Evolutionary conservation across 805 yeast species (phyloP).

Genomic region (Ogataea trehaloabstinens): DNA sequence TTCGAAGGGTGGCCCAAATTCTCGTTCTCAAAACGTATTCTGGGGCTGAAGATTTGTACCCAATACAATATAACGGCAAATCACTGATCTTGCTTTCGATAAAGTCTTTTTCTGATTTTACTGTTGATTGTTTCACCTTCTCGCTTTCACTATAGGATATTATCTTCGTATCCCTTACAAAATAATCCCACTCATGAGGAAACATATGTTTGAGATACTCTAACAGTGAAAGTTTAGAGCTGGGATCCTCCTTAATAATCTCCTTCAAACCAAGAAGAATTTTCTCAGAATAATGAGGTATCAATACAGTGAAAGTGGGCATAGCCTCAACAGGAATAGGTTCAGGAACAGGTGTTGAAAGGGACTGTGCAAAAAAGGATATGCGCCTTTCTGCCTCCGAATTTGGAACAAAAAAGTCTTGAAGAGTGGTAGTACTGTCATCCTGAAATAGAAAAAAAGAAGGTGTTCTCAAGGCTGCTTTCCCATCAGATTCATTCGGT

Average conservation of each 20-base stretch:
- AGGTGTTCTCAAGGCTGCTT: conserved; percentile 37
- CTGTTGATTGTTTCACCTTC: conserved; percentile 26
- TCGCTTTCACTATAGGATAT: conserved; percentile 56
- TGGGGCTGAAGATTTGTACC: conserved; percentile 66
- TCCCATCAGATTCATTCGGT: conserved; percentile 48
- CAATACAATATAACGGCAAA: conserved; percentile 68
- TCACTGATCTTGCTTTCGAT: conserved; percentile 50
- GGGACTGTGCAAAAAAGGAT: conserved; percentile 52
- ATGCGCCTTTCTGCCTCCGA: conserved; percentile 53
- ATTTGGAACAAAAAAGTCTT: conserved; percentile 41
- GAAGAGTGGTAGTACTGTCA: conserved; percentile 38
- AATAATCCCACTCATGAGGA: conserved; percentile 76
- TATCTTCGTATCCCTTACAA: conserved; percentile 72
- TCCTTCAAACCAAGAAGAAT: conserved; percentile 44
- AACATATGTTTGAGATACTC: conserved; percentile 76
- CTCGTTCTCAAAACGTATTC: conserved; percentile 69
- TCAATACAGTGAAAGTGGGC: conserved; percentile 50
- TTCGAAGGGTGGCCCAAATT: conserved; percentile 82
- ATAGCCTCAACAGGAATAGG: conserved; percentile 46
- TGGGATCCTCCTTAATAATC: conserved; percentile 43
- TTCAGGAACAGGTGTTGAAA: conserved; percentile 47
- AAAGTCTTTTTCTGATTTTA: conserved; percentile 34
- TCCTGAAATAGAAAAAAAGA: conserved; percentile 48
- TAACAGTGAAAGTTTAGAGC: conserved; percentile 55
- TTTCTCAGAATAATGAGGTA: conserved; percentile 54